A percentile compares a stretch with the other conserved stretches of the same genome.
Conservation (phyloP, 2,329 filamentous ascomycete species). For the Pochonia chlamydosporia region DNA sequence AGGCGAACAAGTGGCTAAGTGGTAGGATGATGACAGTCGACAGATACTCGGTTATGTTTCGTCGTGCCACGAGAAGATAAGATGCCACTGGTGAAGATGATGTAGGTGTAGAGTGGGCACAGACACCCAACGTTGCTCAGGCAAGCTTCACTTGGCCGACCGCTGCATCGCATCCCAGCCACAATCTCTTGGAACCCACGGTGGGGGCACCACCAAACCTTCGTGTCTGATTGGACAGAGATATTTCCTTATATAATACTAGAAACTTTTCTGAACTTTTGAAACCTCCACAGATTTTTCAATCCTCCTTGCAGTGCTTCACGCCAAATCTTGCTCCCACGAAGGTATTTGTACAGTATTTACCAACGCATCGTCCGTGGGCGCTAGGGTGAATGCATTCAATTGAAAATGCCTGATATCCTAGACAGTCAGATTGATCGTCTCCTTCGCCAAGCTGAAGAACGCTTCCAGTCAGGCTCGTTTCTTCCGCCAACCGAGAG, state of each 20-base stretch:
- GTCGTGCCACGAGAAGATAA: not conserved
- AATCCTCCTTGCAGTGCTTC: no score
- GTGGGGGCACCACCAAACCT: not conserved
- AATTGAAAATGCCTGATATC: slow-evolving; percentile 10
- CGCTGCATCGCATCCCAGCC: not conserved
- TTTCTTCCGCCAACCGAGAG: no score
- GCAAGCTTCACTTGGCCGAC: not conserved
- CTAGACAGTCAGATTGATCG: slow-evolving; percentile 10
- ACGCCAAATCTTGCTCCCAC: no score
- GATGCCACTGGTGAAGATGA: not conserved
- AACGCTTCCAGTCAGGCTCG: slow-evolving; percentile 2
- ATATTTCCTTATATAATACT: not conserved
- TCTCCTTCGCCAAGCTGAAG: slow-evolving; percentile 13
- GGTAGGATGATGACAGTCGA: not conserved
- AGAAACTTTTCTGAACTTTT: no score
- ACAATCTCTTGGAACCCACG: not conserved
- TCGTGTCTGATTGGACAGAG: not conserved
- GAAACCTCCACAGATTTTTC: not conserved
- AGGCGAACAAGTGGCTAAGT: no score
- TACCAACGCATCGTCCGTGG: not conserved
- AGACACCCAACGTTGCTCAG: not conserved
- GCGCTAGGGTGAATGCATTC: not conserved
- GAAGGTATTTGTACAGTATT: no score
- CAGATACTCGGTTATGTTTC: not conserved
- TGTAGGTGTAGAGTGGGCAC: not conserved